Conservation (phyloP, 148 eudicot genomes). For the Cornus kousa region DNA sequence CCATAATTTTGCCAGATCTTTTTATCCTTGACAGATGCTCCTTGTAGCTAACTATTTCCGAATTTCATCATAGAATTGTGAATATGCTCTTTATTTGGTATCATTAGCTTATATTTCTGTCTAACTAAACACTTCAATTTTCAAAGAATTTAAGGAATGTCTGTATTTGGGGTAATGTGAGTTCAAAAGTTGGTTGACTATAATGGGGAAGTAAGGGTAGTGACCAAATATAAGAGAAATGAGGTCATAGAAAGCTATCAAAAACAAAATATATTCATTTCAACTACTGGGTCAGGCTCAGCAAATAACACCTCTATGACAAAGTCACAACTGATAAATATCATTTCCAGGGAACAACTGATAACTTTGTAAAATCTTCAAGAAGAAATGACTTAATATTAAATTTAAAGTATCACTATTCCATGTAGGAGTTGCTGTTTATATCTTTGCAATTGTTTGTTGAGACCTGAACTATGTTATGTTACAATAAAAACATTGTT, state of each 20-base stretch:
- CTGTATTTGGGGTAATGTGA: not conserved
- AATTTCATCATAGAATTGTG: not conserved
- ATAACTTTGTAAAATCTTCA: too few relatives aligned
- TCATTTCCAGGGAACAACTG: not conserved
- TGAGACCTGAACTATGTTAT: not conserved
- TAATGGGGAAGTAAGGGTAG: not conserved
- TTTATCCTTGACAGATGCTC: not conserved
- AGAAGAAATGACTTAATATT: too few relatives aligned
- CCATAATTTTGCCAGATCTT: too few relatives aligned
- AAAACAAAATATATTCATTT: not conserved
- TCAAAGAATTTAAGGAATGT: not conserved
- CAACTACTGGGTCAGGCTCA: not conserved
- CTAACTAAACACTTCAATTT: not conserved
- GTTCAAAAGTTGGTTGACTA: not conserved
- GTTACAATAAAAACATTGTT: not conserved
- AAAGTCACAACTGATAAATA: too few relatives aligned
- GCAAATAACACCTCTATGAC: not conserved
- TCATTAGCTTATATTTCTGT: not conserved
- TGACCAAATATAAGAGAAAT: not conserved
- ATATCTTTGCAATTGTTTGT: not conserved
- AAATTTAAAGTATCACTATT: too few relatives aligned
- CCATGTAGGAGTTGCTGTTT: too few relatives aligned
- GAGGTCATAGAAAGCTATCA: not conserved
- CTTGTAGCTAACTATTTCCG: not conserved
- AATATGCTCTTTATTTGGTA: not conserved